Evolutionary conservation across 2,329 filamentous ascomycete species (phyloP).

Genomic region (Sporothrix mexicana): DNA sequence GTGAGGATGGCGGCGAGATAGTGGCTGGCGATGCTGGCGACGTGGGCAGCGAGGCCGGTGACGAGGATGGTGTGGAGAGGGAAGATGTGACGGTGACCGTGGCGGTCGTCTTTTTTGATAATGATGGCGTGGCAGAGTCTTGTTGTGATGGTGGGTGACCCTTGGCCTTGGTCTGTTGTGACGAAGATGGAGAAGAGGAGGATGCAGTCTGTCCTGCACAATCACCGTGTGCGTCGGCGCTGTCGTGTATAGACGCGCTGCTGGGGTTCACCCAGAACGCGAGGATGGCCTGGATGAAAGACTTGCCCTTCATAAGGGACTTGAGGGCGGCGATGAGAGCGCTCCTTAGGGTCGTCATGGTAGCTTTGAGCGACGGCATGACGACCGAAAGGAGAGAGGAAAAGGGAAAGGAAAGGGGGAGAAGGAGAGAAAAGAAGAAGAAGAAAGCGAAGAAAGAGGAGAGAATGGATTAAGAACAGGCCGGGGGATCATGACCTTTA

Average conservation of each 20-base stretch:
- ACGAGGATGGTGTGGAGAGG: slow-evolving; percentile 17
- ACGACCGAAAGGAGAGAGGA: slow-evolving; percentile 36
- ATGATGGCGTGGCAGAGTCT: slow-evolving; percentile 12
- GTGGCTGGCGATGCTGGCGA: slow-evolving; percentile 16
- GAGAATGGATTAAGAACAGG: slow-evolving; percentile 3
- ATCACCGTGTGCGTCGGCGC: neutral
- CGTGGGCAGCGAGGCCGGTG: slow-evolving; percentile 18
- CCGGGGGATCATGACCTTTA: slow-evolving; percentile 28
- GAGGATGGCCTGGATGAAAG: slow-evolving; percentile 62
- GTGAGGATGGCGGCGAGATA: slow-evolving; percentile 24
- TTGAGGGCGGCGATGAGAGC: slow-evolving; percentile 62
- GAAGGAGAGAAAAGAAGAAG: slow-evolving; percentile 9
- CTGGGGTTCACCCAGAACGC: slow-evolving; percentile 58
- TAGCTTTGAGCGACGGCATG: slow-evolving; percentile 60
- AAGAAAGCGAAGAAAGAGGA: slow-evolving; percentile 7
- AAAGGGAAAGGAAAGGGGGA: slow-evolving; percentile 15
- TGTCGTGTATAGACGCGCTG: slow-evolving; percentile 8
- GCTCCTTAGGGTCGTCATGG: slow-evolving; percentile 63
- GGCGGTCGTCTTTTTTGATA: slow-evolving; percentile 17
- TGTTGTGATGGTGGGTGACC: slow-evolving; percentile 11
- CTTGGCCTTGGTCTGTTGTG: slow-evolving; percentile 10
- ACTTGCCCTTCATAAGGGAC: slow-evolving; percentile 64
- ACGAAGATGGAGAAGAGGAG: neutral
- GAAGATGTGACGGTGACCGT: slow-evolving; percentile 23
- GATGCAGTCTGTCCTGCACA: neutral